These are phyloP conservation scores for Trypanosoma melophagium DNA, from an alignment of 208 protist species.

Conservation along the genomic window DNA sequence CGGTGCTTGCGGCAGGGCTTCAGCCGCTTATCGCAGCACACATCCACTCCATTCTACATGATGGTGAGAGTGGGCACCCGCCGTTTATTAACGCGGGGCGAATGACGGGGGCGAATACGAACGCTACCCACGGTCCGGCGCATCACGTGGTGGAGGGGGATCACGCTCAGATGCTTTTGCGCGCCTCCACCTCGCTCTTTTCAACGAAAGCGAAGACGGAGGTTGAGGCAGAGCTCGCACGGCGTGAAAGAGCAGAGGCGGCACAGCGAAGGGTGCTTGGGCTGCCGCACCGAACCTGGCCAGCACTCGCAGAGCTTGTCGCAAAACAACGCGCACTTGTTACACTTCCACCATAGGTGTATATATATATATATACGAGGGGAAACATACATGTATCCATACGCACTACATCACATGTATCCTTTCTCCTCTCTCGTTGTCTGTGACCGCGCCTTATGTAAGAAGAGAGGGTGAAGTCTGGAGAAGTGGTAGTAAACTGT, in stretches of 20 bases:
- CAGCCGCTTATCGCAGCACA: constrained; percentile 56
- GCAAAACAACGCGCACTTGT: constrained; percentile 72
- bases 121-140: constrained; percentile 13
- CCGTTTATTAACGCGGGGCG: constrained; percentile 20
- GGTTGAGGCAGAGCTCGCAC: constrained; percentile 49
- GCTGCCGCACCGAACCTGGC: constrained; percentile 60
- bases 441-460: no score
- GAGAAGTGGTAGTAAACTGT: no score
- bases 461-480: no score
- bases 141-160: constrained; percentile 80
- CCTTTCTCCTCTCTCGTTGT: no score
- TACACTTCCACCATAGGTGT: constrained; percentile 53
- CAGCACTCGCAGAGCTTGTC: constrained; percentile 50
- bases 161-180: constrained; percentile 42
- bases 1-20: constrained; percentile 60
- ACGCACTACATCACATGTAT: no score
- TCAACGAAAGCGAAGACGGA: constrained; percentile 40
- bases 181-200: constrained; percentile 42
- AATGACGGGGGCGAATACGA: constrained; percentile 18
- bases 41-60: constrained; percentile 33
- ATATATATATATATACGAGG: not conserved
- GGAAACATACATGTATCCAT: constrained; percentile 12
- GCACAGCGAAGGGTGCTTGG: constrained; percentile 54
- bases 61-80: constrained; percentile 18
- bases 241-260: constrained; percentile 42